These are phyloP conservation scores for Misopates orontium DNA, from an alignment of 257 asterid genomes.

Conservation along the genomic window DNA sequence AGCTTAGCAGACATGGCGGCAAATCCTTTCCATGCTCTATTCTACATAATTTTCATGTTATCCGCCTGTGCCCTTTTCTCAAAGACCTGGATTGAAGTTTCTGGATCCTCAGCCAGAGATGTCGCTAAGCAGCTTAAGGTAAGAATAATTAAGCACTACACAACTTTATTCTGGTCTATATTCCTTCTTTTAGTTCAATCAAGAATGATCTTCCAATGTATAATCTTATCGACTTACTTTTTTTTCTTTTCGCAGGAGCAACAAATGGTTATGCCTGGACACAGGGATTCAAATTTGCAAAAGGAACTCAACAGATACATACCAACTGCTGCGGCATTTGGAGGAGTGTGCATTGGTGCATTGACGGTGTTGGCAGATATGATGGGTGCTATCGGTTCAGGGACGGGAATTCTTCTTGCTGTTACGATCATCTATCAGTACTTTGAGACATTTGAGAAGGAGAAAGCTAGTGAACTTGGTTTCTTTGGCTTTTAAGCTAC, in stretches of 20 bases:
- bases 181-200: no score
- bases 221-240: not conserved
- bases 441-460: conserved; percentile 78
- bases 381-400: conserved; percentile 80
- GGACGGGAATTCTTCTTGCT: conserved; percentile 71
- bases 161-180: no score
- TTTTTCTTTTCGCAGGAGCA: conserved; percentile 51
- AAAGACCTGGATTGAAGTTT: conserved; percentile 74
- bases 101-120: conserved; percentile 75
- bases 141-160: conserved; percentile 5
- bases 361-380: conserved; percentile 68
- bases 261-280: conserved; percentile 90
- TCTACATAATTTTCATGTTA: conserved; percentile 63
- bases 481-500: conserved; percentile 58
- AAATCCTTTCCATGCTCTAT: conserved; percentile 72
- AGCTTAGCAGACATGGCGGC: conserved; percentile 68
- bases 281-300: conserved; percentile 62
- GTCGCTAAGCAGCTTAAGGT: conserved; percentile 78
- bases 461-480: conserved; percentile 73
- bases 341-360: conserved; percentile 79
- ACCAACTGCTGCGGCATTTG: conserved; percentile 78
- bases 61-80: conserved; percentile 74
- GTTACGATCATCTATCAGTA: conserved; percentile 75
- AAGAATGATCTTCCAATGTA: no score
- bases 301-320: conserved; percentile 69